Evolutionary conservation across 306 rosid genomes (phyloP).

Genomic region (Styphnolobium japonicum): DNA sequence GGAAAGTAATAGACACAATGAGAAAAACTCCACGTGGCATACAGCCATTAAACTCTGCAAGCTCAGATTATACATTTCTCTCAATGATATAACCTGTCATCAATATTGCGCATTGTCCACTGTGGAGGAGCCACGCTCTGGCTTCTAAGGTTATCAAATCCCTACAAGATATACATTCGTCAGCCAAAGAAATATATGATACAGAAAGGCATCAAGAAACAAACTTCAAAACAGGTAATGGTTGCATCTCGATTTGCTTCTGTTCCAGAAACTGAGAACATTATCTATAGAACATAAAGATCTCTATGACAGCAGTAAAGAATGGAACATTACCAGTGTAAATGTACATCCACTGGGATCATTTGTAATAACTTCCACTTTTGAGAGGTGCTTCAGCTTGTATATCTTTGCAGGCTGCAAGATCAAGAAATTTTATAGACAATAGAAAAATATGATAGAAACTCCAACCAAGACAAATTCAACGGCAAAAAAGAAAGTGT

Average conservation of each 20-base stretch:
- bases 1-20: conserved; percentile 15
- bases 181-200: background rate
- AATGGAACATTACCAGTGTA: conserved; percentile 71
- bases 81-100: conserved; percentile 71
- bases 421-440: conserved; percentile 10
- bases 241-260: conserved; percentile 23
- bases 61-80: conserved; percentile 19
- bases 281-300: conserved; percentile 14
- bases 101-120: conserved; percentile 95
- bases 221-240: conserved; percentile 2
- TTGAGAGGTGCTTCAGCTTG: conserved; percentile 94
- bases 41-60: background rate
- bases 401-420: conserved; percentile 89
- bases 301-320: background rate
- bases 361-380: conserved; percentile 79
- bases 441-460: background rate
- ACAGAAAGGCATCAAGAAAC: conserved; percentile 5
- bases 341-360: conserved; percentile 94
- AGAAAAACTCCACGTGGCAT: conserved; percentile 4
- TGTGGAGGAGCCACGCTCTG: conserved; percentile 91
- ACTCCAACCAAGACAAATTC: background rate
- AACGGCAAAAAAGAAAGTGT: background rate
- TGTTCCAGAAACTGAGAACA: conserved; percentile 9
- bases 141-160: conserved; percentile 89
- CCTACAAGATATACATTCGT: conserved; percentile 53